Evolutionary conservation across 768 basidiomycete species (phyloP).

Genomic region (Naganishia onofrii): DNA sequence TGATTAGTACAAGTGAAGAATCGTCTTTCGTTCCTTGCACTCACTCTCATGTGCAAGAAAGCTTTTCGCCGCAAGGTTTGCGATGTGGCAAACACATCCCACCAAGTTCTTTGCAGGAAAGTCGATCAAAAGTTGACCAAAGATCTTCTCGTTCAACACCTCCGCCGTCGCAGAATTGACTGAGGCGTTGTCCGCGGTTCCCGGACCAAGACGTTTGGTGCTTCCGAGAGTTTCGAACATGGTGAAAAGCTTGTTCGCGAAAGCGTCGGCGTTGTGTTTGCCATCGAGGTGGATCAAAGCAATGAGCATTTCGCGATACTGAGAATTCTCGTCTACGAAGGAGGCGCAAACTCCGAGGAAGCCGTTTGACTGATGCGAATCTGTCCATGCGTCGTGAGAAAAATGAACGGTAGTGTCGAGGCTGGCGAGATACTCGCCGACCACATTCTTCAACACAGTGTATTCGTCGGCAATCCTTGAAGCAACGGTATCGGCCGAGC

Average conservation of each 20-base stretch:
- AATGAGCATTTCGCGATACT: not conserved
- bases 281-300: not conserved
- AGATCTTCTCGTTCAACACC: not conserved
- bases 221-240: not conserved
- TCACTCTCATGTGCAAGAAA: not conserved
- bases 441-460: not conserved
- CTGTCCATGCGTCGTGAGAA: constrained; percentile 2
- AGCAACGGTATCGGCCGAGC: constrained; percentile 2
- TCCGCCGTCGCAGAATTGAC: not conserved
- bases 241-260: not conserved
- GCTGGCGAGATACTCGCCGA: not conserved
- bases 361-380: not conserved
- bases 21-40: not conserved
- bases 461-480: not conserved
- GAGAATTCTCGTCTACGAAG: not conserved
- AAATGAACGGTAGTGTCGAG: not conserved
- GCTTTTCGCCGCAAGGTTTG: not conserved
- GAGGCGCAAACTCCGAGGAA: not conserved
- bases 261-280: not conserved
- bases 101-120: not conserved
- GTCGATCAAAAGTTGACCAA: not conserved
- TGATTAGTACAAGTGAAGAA: too few species aligned
- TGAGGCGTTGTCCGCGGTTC: not conserved
- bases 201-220: not conserved
- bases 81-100: constrained; percentile 4